Percentiles rank a stretch among this genome's conserved stretches.
Evolutionary conservation across 2,329 filamentous ascomycete species (phyloP).

Genomic region (Alternaria solani): DNA sequence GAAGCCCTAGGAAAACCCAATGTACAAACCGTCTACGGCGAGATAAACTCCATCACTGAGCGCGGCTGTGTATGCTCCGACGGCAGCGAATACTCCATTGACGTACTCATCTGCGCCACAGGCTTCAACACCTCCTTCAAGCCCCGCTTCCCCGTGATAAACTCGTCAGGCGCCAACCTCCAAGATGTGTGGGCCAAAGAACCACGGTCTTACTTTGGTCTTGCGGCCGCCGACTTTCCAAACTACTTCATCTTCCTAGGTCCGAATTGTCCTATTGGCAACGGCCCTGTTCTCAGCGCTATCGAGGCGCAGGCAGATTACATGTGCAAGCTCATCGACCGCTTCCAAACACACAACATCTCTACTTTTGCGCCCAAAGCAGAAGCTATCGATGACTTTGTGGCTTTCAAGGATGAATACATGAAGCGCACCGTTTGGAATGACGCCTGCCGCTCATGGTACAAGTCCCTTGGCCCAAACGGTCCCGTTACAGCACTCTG

Average conservation of each 20-base stretch:
- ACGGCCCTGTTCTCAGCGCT: slow-evolving; percentile 54
- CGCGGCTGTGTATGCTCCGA: slow-evolving; percentile 51
- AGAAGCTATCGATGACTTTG: slow-evolving; percentile 60
- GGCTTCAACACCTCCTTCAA: slow-evolving; percentile 52
- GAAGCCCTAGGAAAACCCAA: slow-evolving; percentile 54
- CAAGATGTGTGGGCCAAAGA: slow-evolving; percentile 55
- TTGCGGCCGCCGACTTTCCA: slow-evolving; percentile 58
- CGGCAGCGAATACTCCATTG: slow-evolving; percentile 46
- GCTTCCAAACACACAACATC: slow-evolving; percentile 60
- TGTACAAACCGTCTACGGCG: slow-evolving; percentile 52
- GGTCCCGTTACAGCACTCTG: slow-evolving; percentile 53
- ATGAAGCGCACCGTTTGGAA: slow-evolving; percentile 58
- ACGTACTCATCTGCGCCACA: slow-evolving; percentile 50
- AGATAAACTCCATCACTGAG: slow-evolving; percentile 46
- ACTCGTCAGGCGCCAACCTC: slow-evolving; percentile 51
- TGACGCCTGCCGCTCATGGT: slow-evolving; percentile 57
- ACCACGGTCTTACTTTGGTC: slow-evolving; percentile 56
- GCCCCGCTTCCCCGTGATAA: slow-evolving; percentile 57
- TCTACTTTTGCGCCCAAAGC: slow-evolving; percentile 54
- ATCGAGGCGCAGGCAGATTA: slow-evolving; percentile 61
- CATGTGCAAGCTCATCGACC: slow-evolving; percentile 60
- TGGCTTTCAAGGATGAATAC: slow-evolving; percentile 56
- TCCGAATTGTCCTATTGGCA: slow-evolving; percentile 54
- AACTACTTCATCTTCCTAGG: slow-evolving; percentile 57
- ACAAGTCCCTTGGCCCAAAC: slow-evolving; percentile 44